Evolutionary conservation across 345 rosid genomes (phyloP).

Genomic region (Salix caprea): DNA sequence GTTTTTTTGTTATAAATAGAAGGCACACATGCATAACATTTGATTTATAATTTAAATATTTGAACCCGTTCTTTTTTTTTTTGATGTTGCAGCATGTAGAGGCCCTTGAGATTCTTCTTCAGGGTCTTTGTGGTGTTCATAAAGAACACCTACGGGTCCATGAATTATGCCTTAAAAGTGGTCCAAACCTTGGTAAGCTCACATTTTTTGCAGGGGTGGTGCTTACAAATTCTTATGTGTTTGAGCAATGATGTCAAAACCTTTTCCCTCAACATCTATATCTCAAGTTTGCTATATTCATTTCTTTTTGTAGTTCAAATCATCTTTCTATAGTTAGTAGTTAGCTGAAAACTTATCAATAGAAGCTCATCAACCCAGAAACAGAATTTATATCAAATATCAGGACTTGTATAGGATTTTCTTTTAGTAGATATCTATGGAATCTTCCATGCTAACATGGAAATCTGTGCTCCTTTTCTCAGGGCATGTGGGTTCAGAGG

Average conservation of each 20-base stretch:
- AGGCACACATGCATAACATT: no score
- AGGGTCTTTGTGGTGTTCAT: slow-evolving; percentile 96
- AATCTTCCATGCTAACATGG: slow-evolving; percentile 2
- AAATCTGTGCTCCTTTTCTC: slow-evolving; percentile 13
- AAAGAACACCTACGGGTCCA: slow-evolving; percentile 78
- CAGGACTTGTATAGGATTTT: no score
- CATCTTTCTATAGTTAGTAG: no score
- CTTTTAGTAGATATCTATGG: background rate
- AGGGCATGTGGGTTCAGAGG: slow-evolving; percentile 72
- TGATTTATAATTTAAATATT: no score
- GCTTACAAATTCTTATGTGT: background rate
- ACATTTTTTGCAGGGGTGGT: background rate
- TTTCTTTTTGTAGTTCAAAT: no score
- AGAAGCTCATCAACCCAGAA: no score
- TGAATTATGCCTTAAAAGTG: slow-evolving; percentile 78
- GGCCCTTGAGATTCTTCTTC: slow-evolving; percentile 98
- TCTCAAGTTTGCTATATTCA: no score
- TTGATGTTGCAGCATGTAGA: slow-evolving; percentile 67
- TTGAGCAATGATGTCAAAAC: background rate
- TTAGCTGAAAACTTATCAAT: no score
- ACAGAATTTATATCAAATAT: no score
- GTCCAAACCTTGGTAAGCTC: slow-evolving; percentile 60
- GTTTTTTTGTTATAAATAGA: no score
- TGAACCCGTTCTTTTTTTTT: background rate
- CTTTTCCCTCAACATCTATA: no score